Evolutionary conservation across 352 stramenopile species (phyloP).

Genomic region (Globisporangium polare): DNA sequence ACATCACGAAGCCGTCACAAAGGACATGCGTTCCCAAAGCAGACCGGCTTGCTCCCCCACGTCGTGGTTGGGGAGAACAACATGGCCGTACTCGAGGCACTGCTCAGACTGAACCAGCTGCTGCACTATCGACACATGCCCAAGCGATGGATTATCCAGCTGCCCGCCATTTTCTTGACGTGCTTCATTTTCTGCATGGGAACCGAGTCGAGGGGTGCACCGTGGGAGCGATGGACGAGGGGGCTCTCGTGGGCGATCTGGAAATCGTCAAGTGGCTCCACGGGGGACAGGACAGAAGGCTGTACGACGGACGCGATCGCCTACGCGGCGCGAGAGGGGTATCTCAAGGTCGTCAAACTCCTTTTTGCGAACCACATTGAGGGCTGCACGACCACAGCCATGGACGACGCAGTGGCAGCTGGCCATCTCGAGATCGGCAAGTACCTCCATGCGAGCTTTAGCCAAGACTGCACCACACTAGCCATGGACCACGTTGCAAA

Average conservation of each 20-base stretch:
- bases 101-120: too few relatives aligned
- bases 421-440: background rate
- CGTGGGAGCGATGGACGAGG: background rate
- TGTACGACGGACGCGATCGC: background rate
- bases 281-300: background rate
- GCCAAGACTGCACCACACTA: too few relatives aligned
- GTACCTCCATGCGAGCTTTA: too few relatives aligned
- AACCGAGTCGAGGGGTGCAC: background rate
- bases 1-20: too few relatives aligned
- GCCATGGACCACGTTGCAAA: too few relatives aligned
- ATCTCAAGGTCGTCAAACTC: background rate
- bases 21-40: too few relatives aligned
- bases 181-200: constrained; percentile 4
- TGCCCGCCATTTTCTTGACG: too few relatives aligned
- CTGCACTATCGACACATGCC: too few relatives aligned
- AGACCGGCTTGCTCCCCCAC: too few relatives aligned
- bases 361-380: background rate
- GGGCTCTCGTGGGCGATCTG: background rate
- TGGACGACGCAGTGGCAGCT: background rate
- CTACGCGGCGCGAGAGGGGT: background rate
- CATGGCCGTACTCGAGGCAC: too few relatives aligned
- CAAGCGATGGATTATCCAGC: too few relatives aligned
- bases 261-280: background rate
- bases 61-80: too few relatives aligned
- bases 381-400: background rate